Percentiles rank a stretch among this genome's conserved stretches.
phyloP scores from a whole-genome alignment of 352 stramenopile genomes.

The Globisporangium lucens region DNA sequence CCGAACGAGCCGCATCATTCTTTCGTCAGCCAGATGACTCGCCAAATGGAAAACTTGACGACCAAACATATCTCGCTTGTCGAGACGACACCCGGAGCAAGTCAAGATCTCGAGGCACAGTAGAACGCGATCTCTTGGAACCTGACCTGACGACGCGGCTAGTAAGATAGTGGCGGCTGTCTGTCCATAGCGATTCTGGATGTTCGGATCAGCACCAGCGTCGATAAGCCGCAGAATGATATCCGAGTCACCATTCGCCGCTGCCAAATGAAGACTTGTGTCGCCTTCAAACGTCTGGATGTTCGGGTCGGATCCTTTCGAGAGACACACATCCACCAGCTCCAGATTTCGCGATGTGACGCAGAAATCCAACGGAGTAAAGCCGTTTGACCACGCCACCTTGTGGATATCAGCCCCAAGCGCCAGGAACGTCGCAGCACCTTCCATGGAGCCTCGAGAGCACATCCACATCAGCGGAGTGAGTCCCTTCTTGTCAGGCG shows the following conservation, averaged over 20 bases:
- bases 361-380: constrained; percentile 62
- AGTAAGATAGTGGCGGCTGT: constrained; percentile 57
- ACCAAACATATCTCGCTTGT: constrained; percentile 66
- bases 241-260: constrained; percentile 31
- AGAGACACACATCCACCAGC: constrained; percentile 67
- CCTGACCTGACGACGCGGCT: constrained; percentile 18
- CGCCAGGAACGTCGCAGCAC: constrained; percentile 59
- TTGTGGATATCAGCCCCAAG: constrained; percentile 62
- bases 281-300: constrained; percentile 52
- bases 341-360: constrained; percentile 36
- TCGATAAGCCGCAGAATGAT: constrained; percentile 59
- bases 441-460: constrained; percentile 54
- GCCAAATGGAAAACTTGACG: constrained; percentile 54
- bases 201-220: constrained; percentile 51
- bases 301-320: constrained; percentile 67
- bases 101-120: constrained; percentile 54
- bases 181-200: constrained; percentile 70
- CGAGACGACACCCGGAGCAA: constrained; percentile 39
- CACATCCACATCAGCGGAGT: constrained; percentile 86
- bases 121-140: constrained; percentile 24
- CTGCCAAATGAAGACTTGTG: constrained; percentile 73
- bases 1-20: constrained; percentile 27
- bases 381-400: constrained; percentile 76
- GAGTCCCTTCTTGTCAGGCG: constrained; percentile 54
- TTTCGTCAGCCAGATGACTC: constrained; percentile 37